Percentiles rank a stretch among this genome's conserved stretches.
These are phyloP conservation scores for Funneliformis caledonium DNA, from an alignment of 371 early-diverging fungal genomes.

Conservation along the genomic window DNA sequence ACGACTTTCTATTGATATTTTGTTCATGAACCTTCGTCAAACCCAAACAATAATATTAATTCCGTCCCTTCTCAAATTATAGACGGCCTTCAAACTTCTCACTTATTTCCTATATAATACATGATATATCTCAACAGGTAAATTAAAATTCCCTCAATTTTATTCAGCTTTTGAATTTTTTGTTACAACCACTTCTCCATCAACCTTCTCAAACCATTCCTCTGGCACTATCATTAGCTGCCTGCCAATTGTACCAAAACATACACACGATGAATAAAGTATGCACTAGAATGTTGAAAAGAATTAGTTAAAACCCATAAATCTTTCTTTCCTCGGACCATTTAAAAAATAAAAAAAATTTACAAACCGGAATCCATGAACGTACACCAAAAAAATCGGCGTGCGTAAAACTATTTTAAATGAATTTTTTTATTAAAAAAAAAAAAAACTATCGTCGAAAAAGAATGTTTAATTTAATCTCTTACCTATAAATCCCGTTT, in stretches of 20 bases:
- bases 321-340: background rate
- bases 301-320: background rate
- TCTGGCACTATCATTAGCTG: slow-evolving; percentile 49
- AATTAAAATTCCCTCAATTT: background rate
- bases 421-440: slow-evolving; percentile 16
- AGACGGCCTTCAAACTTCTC: no score
- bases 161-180: background rate
- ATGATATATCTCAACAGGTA: no score
- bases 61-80: no score
- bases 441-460: no score
- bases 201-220: slow-evolving; percentile 40
- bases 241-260: slow-evolving; percentile 64
- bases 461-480: background rate
- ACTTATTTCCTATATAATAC: no score
- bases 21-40: background rate
- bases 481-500: slow-evolving; percentile 60
- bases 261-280: slow-evolving; percentile 59
- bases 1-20: background rate
- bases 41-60: background rate
- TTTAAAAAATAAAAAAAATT: background rate
- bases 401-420: slow-evolving; percentile 50
- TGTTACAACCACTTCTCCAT: background rate
- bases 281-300: slow-evolving; percentile 45
- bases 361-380: slow-evolving; percentile 57
- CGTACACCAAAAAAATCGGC: slow-evolving; percentile 62